phyloP scores from a whole-genome alignment of 352 stramenopile genomes.

The Globisporangium perplexum region DNA sequence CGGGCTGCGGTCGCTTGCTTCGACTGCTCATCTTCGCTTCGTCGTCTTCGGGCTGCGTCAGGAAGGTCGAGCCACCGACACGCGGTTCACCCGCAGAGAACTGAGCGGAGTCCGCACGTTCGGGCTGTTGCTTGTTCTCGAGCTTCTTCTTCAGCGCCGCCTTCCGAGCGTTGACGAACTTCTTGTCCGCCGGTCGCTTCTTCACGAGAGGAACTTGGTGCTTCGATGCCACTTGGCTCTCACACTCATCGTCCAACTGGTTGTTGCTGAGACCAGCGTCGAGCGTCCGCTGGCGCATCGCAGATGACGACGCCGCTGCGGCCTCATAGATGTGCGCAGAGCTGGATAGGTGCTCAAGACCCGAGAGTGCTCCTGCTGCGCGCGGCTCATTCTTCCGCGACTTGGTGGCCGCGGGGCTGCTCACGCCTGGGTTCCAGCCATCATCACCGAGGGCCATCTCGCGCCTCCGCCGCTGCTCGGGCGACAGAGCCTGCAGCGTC shows the following conservation, averaged over 20 bases:
- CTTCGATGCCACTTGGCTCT: not conserved
- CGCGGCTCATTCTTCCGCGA: not conserved
- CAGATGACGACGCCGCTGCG: conserved; percentile 1
- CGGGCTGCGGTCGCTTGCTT: not conserved
- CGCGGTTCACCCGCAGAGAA: not conserved
- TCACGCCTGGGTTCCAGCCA: not conserved
- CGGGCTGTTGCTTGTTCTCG: conserved; percentile 4
- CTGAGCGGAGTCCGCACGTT: not conserved
- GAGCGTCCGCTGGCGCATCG: not conserved
- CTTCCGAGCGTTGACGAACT: conserved; percentile 26
- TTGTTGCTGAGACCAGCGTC: conserved; percentile 7
- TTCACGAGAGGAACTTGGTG: not conserved
- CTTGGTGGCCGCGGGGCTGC: not conserved
- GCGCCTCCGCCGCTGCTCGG: conserved; percentile 44
- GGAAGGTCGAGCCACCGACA: conserved; percentile 21
- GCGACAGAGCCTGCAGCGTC: conserved; percentile 55
- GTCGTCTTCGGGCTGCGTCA: conserved; percentile 39
- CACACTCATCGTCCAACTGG: conserved; percentile 14
- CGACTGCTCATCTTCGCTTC: conserved; percentile 15
- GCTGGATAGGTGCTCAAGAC: conserved; percentile 16
- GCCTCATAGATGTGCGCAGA: conserved; percentile 15
- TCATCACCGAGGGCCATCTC: conserved; percentile 20
- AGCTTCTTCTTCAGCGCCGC: conserved; percentile 39
- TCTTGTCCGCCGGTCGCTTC: not conserved
- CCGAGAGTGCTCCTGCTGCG: not conserved